Evolutionary conservation across 176 grass and related monocot species (phyloP).

Genomic region (Urochloa ruziziensis): DNA sequence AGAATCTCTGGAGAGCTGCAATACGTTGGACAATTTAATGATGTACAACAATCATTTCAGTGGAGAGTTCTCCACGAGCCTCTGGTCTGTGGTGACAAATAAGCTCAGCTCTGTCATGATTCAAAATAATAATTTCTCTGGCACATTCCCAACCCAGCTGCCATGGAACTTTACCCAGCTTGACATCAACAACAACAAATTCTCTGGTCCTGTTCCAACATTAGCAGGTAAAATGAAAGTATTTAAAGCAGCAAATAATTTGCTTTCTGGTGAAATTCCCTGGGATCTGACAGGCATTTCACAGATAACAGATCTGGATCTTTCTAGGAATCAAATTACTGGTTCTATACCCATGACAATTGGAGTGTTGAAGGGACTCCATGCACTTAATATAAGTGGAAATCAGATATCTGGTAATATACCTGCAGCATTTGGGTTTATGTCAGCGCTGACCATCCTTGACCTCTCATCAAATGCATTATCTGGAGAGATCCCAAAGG

Average conservation of each 20-base stretch:
- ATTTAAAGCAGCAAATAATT: conserved; percentile 56
- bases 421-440: conserved; percentile 32
- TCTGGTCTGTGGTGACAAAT: conserved; percentile 40
- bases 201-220: conserved; percentile 46
- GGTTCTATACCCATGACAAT: conserved; percentile 42
- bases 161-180: conserved; percentile 43
- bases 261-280: conserved; percentile 49
- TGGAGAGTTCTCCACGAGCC: conserved; percentile 41
- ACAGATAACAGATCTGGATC: conserved; percentile 22
- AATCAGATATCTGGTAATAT: conserved; percentile 50
- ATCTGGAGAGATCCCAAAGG: conserved; percentile 41
- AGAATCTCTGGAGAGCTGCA: conserved; percentile 27
- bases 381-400: conserved; percentile 43
- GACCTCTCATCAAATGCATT: conserved; percentile 58
- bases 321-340: conserved; percentile 45
- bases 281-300: conserved; percentile 29
- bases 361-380: conserved; percentile 1
- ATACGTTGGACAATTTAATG: conserved; percentile 31
- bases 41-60: conserved; percentile 53
- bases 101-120: conserved; percentile 34
- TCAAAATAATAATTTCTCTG: conserved; percentile 53
- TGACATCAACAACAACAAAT: conserved; percentile 57
- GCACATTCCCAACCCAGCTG: conserved; percentile 37
- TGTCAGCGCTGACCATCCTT: conserved; percentile 38
- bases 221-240: conserved; percentile 19